These are phyloP conservation scores for Blastosporella zonata DNA, from an alignment of 1,284 basidiomycete genomes.

Conservation along the genomic window DNA sequence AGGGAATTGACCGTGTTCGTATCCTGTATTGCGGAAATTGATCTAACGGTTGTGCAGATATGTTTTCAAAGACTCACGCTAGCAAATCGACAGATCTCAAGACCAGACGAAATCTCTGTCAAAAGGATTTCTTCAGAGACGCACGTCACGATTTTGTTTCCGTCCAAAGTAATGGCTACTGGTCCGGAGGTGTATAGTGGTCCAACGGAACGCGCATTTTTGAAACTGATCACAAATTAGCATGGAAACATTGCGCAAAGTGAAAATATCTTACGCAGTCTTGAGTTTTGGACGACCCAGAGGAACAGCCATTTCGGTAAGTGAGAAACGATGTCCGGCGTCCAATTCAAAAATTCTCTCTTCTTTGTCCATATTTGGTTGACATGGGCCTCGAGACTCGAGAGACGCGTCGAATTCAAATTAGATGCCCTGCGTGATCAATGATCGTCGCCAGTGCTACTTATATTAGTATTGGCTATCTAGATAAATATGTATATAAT, in stretches of 20 bases:
- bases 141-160: slow-evolving; percentile 78
- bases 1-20: slow-evolving; percentile 62
- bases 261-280: slow-evolving; percentile 50
- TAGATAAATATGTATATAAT: not conserved
- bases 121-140: slow-evolving; percentile 84
- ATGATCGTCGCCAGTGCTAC: no score
- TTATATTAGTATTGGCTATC: no score
- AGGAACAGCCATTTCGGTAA: slow-evolving; percentile 30
- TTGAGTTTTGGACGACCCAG: slow-evolving; percentile 45
- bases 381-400: not conserved
- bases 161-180: slow-evolving; percentile 79
- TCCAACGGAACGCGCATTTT: slow-evolving; percentile 64
- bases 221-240: slow-evolving; percentile 51
- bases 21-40: slow-evolving; percentile 42
- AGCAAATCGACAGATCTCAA: slow-evolving; percentile 75
- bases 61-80: slow-evolving; percentile 56
- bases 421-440: no score
- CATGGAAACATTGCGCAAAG: not conserved
- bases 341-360: slow-evolving; percentile 11
- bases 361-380: slow-evolving; percentile 16
- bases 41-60: slow-evolving; percentile 9
- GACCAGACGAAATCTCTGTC: slow-evolving; percentile 76
- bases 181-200: slow-evolving; percentile 90
- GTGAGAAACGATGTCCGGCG: not conserved
- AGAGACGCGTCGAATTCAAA: not conserved